Evolutionary conservation across 352 stramenopile species (phyloP), one percentile per base, ranked within the genome.

Genomic region (Pythium biforme): DNA sequence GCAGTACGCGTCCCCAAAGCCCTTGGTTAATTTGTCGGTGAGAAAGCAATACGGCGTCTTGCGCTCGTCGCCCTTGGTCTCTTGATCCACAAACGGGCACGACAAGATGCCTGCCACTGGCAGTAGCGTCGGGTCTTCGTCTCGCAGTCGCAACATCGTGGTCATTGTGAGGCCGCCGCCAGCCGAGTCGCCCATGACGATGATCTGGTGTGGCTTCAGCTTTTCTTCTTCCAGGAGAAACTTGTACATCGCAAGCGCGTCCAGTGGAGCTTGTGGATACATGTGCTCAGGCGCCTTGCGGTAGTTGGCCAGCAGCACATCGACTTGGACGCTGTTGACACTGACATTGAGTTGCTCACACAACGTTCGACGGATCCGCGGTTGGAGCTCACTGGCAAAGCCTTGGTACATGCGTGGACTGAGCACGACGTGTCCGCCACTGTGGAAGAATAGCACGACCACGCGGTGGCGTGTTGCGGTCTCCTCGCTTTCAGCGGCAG

Each of bases 81-180:
- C 68, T 5, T 81, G 60, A 60, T 85, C 76, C 6, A 79, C 69
- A 20, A 77, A 75, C 17, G 74, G 76, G 31, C 72, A 76, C 27
- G 66, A 54, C 4, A 57, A 22, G 4, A 47, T 20, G 1, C n/a
- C 59, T 1, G 39, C 59, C 5, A 27, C 3, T 4, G 59, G 59
- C 20, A 59, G n/a, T 15, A 54, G 19, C 8, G 9, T 40, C 4
- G 48, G 37, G 58, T 65, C 31, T 14, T 59, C 34, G 26, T 59
- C 59, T 22, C 50, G 46, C 1, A 57, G 14, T 4, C 65, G 59
- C 9, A 72, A 23, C 22, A 72, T 19, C 17, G 55, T 62, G 31
- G 59, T 33, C 48, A 72, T 33, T 1, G 43, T 23, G 7, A 72
- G 50, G 0, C 40, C 55, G 12, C 20, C 65, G n/a, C 65, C 65